These are phyloP conservation scores for Volutella citrinella DNA, from an alignment of 2,329 filamentous ascomycete species.

Conservation along the genomic window DNA sequence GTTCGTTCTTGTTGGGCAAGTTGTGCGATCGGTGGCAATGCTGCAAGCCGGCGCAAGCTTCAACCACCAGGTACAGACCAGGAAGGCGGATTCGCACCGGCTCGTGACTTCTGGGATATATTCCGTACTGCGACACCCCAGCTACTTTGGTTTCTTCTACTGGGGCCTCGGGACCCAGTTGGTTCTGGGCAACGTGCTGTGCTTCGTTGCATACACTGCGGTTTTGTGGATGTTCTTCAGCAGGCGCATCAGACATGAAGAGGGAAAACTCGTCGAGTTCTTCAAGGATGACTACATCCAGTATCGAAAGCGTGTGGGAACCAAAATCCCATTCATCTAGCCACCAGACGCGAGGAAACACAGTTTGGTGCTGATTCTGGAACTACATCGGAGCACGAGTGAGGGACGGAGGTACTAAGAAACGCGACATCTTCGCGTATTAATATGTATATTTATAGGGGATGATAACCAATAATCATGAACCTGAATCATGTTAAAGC, in stretches of 20 bases:
- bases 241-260: constrained; percentile 71
- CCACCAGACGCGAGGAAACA: constrained; percentile 10
- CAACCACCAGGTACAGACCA: constrained; percentile 80
- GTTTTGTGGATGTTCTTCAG: constrained; percentile 88
- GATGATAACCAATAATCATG: too few relatives aligned
- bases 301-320: constrained; percentile 69
- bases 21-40: constrained; percentile 80
- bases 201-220: constrained; percentile 67
- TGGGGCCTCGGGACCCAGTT: constrained; percentile 96
- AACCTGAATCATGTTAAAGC: too few relatives aligned
- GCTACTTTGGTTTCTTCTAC: constrained; percentile 98
- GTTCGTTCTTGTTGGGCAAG: constrained; percentile 69
- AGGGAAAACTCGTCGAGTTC: constrained; percentile 72
- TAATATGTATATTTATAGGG: too few relatives aligned
- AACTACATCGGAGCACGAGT: too few relatives aligned
- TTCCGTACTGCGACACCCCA: constrained; percentile 72
- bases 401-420: too few relatives aligned
- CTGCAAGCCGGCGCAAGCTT: constrained; percentile 84
- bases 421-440: too few relatives aligned
- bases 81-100: constrained; percentile 64
- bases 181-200: constrained; percentile 79
- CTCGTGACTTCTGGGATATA: constrained; percentile 88
- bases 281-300: constrained; percentile 79
- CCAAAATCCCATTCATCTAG: constrained; percentile 71
- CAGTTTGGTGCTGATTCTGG: neutral